A percentile compares a stretch with the other conserved stretches of the same genome.
These are phyloP conservation scores for Penicillium bovifimosum DNA, from an alignment of 495 filamentous ascomycete genomes.

Conservation along the genomic window DNA sequence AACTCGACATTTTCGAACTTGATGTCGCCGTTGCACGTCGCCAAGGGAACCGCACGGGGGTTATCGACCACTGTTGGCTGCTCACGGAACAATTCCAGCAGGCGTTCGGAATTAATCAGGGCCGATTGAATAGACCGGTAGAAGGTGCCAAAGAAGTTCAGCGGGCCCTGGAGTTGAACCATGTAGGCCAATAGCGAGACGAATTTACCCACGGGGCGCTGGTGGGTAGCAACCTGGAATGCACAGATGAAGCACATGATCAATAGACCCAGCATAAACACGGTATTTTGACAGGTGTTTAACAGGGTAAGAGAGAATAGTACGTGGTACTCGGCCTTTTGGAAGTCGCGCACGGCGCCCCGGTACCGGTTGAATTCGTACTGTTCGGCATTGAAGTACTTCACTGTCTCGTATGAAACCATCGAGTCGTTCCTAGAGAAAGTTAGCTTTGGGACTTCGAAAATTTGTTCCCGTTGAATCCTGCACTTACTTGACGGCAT, in stretches of 20 bases:
- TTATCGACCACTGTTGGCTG: constrained; percentile 83
- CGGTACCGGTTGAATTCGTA: constrained; percentile 90
- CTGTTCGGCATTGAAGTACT: constrained; percentile 95
- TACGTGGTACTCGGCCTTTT: constrained; percentile 82
- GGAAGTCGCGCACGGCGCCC: constrained; percentile 71
- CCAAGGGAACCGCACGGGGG: constrained; percentile 49
- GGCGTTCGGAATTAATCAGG: constrained; percentile 93
- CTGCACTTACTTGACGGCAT: constrained; percentile 69
- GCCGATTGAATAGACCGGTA: constrained; percentile 93
- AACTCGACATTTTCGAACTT: constrained; percentile 84
- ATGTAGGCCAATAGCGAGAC: constrained; percentile 82
- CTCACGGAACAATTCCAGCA: constrained; percentile 93
- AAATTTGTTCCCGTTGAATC: too few species aligned
- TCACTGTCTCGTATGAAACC: constrained; percentile 96
- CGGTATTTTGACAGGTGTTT: constrained; percentile 89
- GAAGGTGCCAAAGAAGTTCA: constrained; percentile 98
- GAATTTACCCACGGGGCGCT: constrained; percentile 70
- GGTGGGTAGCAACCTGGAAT: constrained; percentile 74
- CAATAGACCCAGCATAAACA: constrained; percentile 87
- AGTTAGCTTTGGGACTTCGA: background rate
- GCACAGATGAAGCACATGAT: constrained; percentile 80
- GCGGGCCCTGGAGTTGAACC: constrained; percentile 81
- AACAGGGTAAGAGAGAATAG: constrained; percentile 82
- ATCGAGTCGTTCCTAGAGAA: constrained; percentile 82
- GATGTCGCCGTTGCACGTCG: constrained; percentile 70